Percentiles rank a stretch among this genome's conserved stretches.
These are phyloP conservation scores for Fraxinus platypoda DNA, from an alignment of 305 asterid species.

Conservation along the genomic window DNA sequence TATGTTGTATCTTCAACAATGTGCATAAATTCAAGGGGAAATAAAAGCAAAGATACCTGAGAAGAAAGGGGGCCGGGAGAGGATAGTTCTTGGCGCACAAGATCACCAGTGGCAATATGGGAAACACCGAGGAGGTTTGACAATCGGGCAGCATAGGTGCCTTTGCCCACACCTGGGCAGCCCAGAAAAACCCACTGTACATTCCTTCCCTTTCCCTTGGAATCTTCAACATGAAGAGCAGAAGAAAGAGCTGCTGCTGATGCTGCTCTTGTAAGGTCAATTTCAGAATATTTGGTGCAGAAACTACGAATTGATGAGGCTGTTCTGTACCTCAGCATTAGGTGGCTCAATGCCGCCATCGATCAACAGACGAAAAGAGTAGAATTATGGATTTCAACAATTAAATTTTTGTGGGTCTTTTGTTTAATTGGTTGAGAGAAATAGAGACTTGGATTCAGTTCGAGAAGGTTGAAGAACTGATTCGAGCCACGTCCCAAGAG, in stretches of 20 bases:
- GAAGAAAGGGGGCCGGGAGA: conserved; percentile 63
- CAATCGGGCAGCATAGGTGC: conserved; percentile 85
- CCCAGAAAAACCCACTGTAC: conserved; percentile 96
- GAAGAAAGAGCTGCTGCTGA: conserved; percentile 37
- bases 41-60: conserved; percentile 39
- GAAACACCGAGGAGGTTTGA: conserved; percentile 80
- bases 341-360: conserved; percentile 76
- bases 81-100: conserved; percentile 80
- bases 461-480: conserved; percentile 28
- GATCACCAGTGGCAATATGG: conserved; percentile 94
- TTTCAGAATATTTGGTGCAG: conserved; percentile 39
- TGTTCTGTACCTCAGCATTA: conserved; percentile 34
- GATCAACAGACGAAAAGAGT: conserved; percentile 4
- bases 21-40: background rate
- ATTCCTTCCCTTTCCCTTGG: conserved; percentile 47
- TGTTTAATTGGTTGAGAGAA: background rate
- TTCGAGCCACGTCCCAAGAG: too few relatives aligned
- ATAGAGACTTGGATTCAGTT: background rate
- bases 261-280: conserved; percentile 29
- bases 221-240: conserved; percentile 17
- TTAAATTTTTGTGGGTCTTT: background rate
- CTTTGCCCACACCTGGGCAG: conserved; percentile 95
- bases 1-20: background rate
- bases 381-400: background rate
- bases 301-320: conserved; percentile 31